These are phyloP conservation scores for Calycina marina DNA, from an alignment of 2,329 filamentous ascomycete species.

Conservation along the genomic window DNA sequence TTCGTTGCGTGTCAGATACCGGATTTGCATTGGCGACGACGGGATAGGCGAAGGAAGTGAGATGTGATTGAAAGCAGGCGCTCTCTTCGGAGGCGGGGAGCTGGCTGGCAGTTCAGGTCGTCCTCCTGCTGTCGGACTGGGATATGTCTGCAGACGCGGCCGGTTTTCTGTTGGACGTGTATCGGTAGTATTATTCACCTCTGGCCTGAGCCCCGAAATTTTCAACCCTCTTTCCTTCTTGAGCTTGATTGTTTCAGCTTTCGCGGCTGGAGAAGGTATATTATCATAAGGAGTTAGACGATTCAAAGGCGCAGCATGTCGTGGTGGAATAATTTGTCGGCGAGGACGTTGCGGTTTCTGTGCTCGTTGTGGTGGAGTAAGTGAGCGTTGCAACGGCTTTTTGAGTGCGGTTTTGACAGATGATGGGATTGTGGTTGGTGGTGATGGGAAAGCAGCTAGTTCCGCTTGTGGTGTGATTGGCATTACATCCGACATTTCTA, in stretches of 20 bases:
- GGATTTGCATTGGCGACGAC: background rate
- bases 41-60: background rate
- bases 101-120: background rate
- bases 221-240: background rate
- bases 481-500: background rate
- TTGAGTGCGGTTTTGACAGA: background rate
- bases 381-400: background rate
- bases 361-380: background rate
- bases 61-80: slow-evolving; percentile 2
- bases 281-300: background rate
- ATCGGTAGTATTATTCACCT: background rate
- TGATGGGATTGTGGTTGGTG: background rate
- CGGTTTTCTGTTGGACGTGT: background rate
- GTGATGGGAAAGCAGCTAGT: slow-evolving; percentile 1
- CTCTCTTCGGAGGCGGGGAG: background rate
- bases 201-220: background rate
- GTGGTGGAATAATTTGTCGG: background rate
- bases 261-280: background rate
- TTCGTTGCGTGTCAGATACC: background rate
- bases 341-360: background rate
- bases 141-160: background rate
- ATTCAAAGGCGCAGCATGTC: background rate
- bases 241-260: background rate
- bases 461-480: slow-evolving; percentile 1
- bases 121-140: background rate